phyloP scores from a whole-genome alignment of 495 filamentous ascomycete genomes.

The Annulohypoxylon moriforme region DNA sequence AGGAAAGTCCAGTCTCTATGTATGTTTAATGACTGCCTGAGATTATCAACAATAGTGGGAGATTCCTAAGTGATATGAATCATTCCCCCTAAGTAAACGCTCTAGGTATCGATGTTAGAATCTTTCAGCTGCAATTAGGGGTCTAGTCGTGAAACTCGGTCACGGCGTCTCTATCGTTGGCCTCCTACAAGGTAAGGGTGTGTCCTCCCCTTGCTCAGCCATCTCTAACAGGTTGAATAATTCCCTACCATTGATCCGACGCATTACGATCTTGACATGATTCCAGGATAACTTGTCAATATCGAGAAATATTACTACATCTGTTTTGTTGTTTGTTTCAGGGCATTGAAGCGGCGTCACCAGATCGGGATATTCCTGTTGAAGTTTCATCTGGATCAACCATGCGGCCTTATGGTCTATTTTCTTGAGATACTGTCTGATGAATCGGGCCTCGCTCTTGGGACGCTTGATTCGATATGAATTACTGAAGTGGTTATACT shows the following conservation, averaged over 20 bases:
- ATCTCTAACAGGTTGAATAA: constrained; percentile 30
- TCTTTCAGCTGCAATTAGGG: neutral
- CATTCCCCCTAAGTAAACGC: neutral
- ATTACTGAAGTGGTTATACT: constrained; percentile 39
- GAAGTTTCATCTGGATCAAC: constrained; percentile 29
- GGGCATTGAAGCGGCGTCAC: neutral
- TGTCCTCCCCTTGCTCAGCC: neutral
- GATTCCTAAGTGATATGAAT: neutral
- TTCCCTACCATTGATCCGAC: constrained; percentile 19
- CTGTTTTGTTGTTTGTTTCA: constrained; percentile 24
- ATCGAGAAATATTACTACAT: constrained; percentile 25
- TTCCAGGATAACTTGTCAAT: constrained; percentile 22
- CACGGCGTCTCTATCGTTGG: neutral
- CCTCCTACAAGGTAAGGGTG: neutral
- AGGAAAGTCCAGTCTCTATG: neutral
- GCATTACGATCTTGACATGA: constrained; percentile 37
- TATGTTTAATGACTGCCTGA: neutral
- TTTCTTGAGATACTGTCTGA: constrained; percentile 33
- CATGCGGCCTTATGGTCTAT: constrained; percentile 30
- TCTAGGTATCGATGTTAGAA: neutral
- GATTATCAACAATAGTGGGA: neutral
- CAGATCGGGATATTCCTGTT: constrained; percentile 27
- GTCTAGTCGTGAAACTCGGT: neutral
- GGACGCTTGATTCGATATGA: constrained; percentile 40
- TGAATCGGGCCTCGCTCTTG: constrained; percentile 33